Base-by-base conservation (phyloP, 805 yeast genomes). In the Yamadazyma kitorensis region DNA sequence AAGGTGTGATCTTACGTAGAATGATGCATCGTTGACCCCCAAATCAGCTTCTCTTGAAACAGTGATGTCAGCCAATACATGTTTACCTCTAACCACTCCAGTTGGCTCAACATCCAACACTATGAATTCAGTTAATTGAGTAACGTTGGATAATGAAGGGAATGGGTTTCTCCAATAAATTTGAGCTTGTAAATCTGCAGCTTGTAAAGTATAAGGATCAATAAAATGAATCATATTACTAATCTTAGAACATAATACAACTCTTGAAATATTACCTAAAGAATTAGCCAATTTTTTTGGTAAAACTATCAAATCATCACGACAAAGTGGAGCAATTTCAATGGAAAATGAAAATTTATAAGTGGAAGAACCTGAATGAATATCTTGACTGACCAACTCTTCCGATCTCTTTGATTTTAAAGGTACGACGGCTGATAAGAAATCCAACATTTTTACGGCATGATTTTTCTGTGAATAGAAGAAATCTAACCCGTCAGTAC, bases 251-350 rank as follows among this genome's bases (percentile, higher is more conserved):
- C 98, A 93, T 36, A 93, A 58, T 9, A 85, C 93, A 44, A 91
- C 66, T 55, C 86, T 80, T 21, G 89, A 70, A 38, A 87, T 84
- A 55, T 82, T 82, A 37, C 98, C 96, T 64, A 86, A 57, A 11
- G 85, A 74, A 43, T 78, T 76, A 5, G 98, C 97, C 47, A 91
- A 60, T 54, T 82, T 83, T 56, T 82, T 82, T 19, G 98, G 98
- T 46, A 93, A 68, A 21, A 91, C 86, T 17, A 93, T 95, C 48
- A 93, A 70, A 57, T 94, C 98, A 55, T 93, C 99, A 61, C 93
- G 85, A 75, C 98, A 93, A 27, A 94, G 80, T 13, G 98, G 98
- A 2, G 86, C 95, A 48, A 93, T 80, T 64, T 93, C 99, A 27
- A 91, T 84, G 14, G 97, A 86, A 55, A 73, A 91, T 5, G 97